Percentiles rank a stretch among this genome's conserved stretches.
Conservation (phyloP, 495 filamentous ascomycete genomes). For the Parathielavia hyrcaniae region DNA sequence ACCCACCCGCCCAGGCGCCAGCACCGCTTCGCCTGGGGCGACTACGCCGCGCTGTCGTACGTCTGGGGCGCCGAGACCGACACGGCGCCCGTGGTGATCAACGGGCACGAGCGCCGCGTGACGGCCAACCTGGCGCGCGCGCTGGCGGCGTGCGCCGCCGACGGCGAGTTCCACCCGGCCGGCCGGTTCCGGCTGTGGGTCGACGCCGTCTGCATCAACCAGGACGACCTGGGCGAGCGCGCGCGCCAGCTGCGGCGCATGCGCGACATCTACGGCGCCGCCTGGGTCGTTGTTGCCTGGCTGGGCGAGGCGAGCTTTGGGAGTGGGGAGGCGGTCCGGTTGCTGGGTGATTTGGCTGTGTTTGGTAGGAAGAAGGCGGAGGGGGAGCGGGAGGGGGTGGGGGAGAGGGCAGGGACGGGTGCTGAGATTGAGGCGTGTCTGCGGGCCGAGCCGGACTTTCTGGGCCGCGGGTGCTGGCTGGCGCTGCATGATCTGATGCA, state of each 20-base stretch:
- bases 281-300: neutral
- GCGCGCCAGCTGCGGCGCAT: neutral
- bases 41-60: no score
- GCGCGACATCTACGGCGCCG: neutral
- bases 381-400: no score
- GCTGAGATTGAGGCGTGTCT: no score
- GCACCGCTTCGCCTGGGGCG: no score
- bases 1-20: no score
- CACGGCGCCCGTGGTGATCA: no score
- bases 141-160: no score
- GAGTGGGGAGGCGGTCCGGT: neutral
- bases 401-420: no score
- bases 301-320: neutral
- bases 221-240: neutral
- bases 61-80: no score
- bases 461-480: neutral
- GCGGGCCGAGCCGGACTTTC: neutral
- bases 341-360: neutral
- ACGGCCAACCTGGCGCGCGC: no score
- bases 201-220: neutral
- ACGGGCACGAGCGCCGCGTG: no score
- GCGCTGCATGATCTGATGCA: neutral
- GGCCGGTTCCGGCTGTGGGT: neutral
- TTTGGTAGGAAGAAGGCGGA: no score
- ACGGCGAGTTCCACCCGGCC: neutral